Base-by-base conservation (phyloP, 371 early-diverging fungal species). In the Syncephalastrum sp. region DNA sequence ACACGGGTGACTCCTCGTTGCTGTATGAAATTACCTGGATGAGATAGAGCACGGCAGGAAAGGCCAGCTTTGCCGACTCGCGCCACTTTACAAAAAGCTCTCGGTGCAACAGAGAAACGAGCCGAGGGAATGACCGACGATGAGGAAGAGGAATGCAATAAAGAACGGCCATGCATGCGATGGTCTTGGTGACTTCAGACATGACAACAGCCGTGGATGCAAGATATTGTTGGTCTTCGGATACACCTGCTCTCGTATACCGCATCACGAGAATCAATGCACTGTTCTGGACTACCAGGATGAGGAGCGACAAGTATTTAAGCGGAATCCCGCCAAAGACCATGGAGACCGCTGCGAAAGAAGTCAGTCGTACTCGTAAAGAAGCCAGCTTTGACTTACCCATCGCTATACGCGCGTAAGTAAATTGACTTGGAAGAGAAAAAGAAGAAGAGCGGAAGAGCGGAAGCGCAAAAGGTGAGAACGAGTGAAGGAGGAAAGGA, bases 31-130 rank as follows among this genome's bases (percentile, higher is more conserved):
- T 42, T 71, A 75, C 79, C 63, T 97, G 97, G 55, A 97, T 76
- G 33, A 94, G 82, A 70, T 97, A 97, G n/a, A 97, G 80, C 24
- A 79, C 77, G 25, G 97, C 95, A 5, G 98, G 98, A 45, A 92
- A 83, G 47, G 83, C 75, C 47, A 92, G 73, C 68, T 90, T 89
- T 42, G 53, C 65, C 56, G 71, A 63, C 45, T 69, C 81, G 60
- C 63, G 65, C 72, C 69, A 74, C 17, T 73, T 67, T 17, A 59
- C 56, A 42, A 77, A 56, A 24, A 80, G 61, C 64, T 75, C 81
- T 41, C 65, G 66, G 41, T 68, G 68, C 25, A 72, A 54, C 16
- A 68, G 24, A 16, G 48, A 44, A n/a, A n/a, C 55, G 43, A 64
- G 63, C 29, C 64, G 49, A 19, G 27, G 25, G 1, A 72, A 27